Conservation (phyloP, 768 basidiomycete species). For the Paxillus involutus region DNA sequence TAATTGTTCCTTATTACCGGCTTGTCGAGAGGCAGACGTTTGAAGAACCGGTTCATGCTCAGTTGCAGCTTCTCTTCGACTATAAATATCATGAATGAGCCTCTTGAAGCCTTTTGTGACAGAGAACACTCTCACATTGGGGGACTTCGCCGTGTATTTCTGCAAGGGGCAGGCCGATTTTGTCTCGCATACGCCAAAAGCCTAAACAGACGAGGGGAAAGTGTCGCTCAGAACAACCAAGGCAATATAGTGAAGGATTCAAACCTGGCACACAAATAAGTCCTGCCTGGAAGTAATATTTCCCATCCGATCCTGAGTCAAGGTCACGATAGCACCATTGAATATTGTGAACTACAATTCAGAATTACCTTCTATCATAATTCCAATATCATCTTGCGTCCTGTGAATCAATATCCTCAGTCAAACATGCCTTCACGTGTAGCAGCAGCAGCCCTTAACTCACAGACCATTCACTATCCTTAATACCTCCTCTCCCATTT, state of each 20-base stretch:
- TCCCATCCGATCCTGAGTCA: conserved; percentile 56
- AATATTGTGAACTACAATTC: background rate
- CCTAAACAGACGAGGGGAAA: conserved; percentile 39
- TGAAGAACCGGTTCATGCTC: conserved; percentile 73
- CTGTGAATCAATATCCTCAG: conserved; percentile 25
- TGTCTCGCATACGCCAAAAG: conserved; percentile 79
- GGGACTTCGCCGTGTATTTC: conserved; percentile 81
- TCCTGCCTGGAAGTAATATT: conserved; percentile 77
- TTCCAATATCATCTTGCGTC: conserved; percentile 56
- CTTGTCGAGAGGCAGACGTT: conserved; percentile 62
- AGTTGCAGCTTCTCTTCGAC: conserved; percentile 63
- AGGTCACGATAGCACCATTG: background rate
- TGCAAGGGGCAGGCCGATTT: conserved; percentile 71
- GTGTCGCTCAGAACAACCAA: background rate
- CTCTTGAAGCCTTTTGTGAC: background rate
- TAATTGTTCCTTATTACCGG: conserved; percentile 78
- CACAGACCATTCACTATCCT: conserved; percentile 62
- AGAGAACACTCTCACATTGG: conserved; percentile 50
- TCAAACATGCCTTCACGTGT: background rate
- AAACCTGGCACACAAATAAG: conserved; percentile 66
- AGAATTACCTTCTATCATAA: conserved; percentile 57
- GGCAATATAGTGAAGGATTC: conserved; percentile 8
- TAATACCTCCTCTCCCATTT: conserved; percentile 55
- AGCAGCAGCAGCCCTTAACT: conserved; percentile 24
- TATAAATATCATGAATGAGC: conserved; percentile 25